phyloP scores from a whole-genome alignment of 345 rosid genomes.

The Theobroma cacao region DNA sequence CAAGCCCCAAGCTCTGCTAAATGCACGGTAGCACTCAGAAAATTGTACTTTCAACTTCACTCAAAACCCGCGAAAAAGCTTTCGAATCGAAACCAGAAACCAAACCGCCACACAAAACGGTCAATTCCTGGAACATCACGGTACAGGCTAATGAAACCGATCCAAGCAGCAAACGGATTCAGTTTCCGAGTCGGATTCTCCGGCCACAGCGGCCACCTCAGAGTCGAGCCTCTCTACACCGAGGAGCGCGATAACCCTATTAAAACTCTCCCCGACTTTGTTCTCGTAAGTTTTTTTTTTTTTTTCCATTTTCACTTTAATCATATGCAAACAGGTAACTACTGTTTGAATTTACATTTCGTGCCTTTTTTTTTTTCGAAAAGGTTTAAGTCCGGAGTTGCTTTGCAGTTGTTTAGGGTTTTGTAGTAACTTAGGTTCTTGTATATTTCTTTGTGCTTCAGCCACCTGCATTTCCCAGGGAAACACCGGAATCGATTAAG shows the following conservation, averaged over 20 bases:
- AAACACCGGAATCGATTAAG: slow-evolving; percentile 71
- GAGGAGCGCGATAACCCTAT: slow-evolving; percentile 61
- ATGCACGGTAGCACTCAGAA: neutral
- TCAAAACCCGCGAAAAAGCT: slow-evolving; percentile 31
- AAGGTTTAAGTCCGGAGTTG: neutral
- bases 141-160: slow-evolving; percentile 47
- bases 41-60: neutral
- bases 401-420: slow-evolving; percentile 13
- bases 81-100: neutral
- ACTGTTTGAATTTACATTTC: neutral
- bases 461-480: slow-evolving; percentile 97
- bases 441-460: slow-evolving; percentile 31
- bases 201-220: slow-evolving; percentile 88
- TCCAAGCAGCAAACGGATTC: slow-evolving; percentile 66
- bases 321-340: neutral
- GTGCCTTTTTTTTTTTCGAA: neutral
- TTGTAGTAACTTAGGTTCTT: neutral
- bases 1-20: neutral
- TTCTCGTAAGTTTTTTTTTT: slow-evolving; percentile 48
- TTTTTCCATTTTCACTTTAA: neutral
- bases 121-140: neutral
- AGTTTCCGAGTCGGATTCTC: slow-evolving; percentile 86
- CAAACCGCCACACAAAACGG: neutral
- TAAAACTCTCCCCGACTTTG: slow-evolving; percentile 75
- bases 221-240: slow-evolving; percentile 80